Evolutionary conservation across 2,329 filamentous ascomycete species (phyloP), one percentile per base, ranked within the genome.

Genomic region (Sarocladium kiliense): DNA sequence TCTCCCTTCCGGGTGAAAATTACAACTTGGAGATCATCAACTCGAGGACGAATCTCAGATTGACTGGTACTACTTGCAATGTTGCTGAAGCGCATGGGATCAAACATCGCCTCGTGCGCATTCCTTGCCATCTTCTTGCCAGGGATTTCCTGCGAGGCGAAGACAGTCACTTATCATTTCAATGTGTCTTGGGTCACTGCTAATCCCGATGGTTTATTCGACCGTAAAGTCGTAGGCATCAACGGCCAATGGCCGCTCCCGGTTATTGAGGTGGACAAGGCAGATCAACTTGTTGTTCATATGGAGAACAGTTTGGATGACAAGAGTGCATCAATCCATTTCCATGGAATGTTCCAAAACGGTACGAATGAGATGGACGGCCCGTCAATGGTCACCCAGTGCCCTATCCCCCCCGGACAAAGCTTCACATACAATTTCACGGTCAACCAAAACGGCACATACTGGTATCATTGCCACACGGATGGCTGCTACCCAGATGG

Each of bases 201-300:
- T 9, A 78, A 81, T 54, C 85, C 85, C 0, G 85, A 88, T 71
- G 82, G 82, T 2, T 64, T 72, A 34, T 74, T 75, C 27, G 67
- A 73, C 9, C 76, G 86, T 44, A 77, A 80, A 27, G 77, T 80
- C 1, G 83, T 88, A 62, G 84, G 82, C 11, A 81, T 89, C 64
- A 89, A 89, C 63, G 76, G 77, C 12, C 66, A 80, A 65, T 87
- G 85, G 81, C 85, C 86, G 2, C 76, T 83, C 25, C 86, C 86
- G 1, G 65, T 73, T 12, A 80, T 86, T 44, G 74, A 77, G 54
- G 81, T 78, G 7, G 75, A 73, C 54, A 74, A 77, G 57, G 81
- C 80, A 53, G 81, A 85, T 58, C 71, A 68, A 16, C 59, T 81
- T 36, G 65, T 78, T 11, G 68, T 81, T 42, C 77, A 77, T 59